Percentiles rank a stretch among this genome's conserved stretches.
phyloP scores from a whole-genome alignment of 306 rosid genomes.

The Trichosanthes truncata region DNA sequence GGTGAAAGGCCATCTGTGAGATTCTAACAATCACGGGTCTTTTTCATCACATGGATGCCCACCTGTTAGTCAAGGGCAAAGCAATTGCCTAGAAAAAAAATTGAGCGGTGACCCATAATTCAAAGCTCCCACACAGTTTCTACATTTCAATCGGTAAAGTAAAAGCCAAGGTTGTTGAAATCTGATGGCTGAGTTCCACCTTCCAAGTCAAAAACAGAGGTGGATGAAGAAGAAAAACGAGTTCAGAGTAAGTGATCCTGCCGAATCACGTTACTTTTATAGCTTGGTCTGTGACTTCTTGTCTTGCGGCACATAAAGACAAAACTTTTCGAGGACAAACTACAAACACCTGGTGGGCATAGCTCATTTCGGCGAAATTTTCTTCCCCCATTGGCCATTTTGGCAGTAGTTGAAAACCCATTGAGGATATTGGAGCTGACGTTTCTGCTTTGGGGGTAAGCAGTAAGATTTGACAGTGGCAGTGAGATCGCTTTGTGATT shows the following conservation, averaged over 20 bases:
- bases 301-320: neutral
- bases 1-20: neutral
- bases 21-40: neutral
- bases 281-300: neutral
- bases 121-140: neutral
- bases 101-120: conserved; percentile 1
- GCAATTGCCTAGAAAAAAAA: neutral
- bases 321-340: neutral
- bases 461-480: neutral
- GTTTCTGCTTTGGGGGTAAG: neutral
- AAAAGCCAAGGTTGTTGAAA: conserved; percentile 4
- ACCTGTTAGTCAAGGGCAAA: neutral
- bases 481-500: neutral
- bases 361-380: neutral
- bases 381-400: neutral
- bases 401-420: neutral
- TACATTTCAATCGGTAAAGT: neutral
- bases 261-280: neutral
- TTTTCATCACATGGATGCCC: conserved; percentile 13
- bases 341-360: neutral
- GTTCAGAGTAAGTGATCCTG: neutral
- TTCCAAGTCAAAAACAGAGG: conserved; percentile 10
- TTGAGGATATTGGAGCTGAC: neutral
- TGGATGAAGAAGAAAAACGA: neutral
- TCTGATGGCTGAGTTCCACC: conserved; percentile 11